Evolutionary conservation across 345 rosid species (phyloP).

Genomic region (Orychophragmus violaceus): DNA sequence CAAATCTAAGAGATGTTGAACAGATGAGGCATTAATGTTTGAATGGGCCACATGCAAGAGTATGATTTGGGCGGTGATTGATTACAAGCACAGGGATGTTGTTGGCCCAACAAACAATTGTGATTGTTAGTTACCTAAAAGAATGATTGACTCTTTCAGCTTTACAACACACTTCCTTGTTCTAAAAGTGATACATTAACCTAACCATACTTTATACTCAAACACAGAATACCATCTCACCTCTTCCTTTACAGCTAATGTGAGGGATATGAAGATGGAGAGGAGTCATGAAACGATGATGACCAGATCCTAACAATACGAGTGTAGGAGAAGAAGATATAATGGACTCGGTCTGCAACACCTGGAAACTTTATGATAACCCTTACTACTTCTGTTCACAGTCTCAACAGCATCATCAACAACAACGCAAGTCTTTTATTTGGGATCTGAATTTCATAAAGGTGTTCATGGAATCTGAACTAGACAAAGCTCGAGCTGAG

Average conservation of each 20-base stretch:
- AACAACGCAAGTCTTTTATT: constrained; percentile 42
- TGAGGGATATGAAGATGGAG: constrained; percentile 26
- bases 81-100: constrained; percentile 26
- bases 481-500: constrained; percentile 44
- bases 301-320: constrained; percentile 26
- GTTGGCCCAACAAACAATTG: constrained; percentile 24
- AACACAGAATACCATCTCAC: neutral
- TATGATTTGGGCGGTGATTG: constrained; percentile 26
- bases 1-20: neutral
- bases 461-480: constrained; percentile 48
- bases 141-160: constrained; percentile 24
- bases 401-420: constrained; percentile 25
- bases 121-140: constrained; percentile 3
- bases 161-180: constrained; percentile 35
- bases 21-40: constrained; percentile 16
- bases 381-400: constrained; percentile 47
- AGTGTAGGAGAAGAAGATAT: constrained; percentile 17
- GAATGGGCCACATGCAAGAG: neutral
- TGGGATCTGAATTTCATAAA: constrained; percentile 61
- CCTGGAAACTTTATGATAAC: constrained; percentile 74
- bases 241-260: constrained; percentile 11
- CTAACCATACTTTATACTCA: constrained; percentile 32
- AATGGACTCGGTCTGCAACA: constrained; percentile 43
- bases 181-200: constrained; percentile 28
- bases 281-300: constrained; percentile 48